Conservation (phyloP, 495 filamentous ascomycete genomes). For the Clavariopsis aquatica region DNA sequence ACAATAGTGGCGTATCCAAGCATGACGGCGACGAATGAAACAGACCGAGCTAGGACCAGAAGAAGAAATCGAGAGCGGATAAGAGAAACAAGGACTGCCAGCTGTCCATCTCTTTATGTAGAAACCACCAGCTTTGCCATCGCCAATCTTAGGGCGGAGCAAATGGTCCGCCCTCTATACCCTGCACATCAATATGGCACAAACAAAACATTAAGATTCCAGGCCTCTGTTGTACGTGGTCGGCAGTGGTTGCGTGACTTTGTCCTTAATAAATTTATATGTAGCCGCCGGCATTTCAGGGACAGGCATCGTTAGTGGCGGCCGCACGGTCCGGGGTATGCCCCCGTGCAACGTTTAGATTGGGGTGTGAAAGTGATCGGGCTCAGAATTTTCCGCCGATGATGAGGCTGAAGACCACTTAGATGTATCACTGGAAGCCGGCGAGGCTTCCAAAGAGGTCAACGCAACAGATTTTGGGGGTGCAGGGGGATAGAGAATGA, state of each 20-base stretch:
- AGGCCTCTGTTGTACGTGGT: background rate
- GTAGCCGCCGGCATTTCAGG: conserved; percentile 34
- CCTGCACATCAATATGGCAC: conserved; percentile 12
- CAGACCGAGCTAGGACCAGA: background rate
- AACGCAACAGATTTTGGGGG: background rate
- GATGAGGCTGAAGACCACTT: background rate
- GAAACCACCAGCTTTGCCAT: background rate
- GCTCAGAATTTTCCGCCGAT: background rate
- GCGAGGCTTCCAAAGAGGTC: background rate
- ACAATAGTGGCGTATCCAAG: conserved; percentile 23
- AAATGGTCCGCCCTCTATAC: conserved; percentile 10
- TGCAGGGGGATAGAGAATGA: background rate
- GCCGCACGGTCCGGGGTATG: conserved; percentile 30
- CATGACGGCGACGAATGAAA: conserved; percentile 17
- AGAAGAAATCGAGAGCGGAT: background rate
- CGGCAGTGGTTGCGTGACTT: conserved; percentile 28
- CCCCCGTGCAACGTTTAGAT: background rate
- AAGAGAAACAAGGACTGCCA: background rate
- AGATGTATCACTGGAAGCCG: background rate
- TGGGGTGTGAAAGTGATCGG: background rate
- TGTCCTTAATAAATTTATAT: conserved; percentile 35
- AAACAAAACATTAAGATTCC: conserved; percentile 18
- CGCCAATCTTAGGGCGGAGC: conserved; percentile 4
- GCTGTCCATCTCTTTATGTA: conserved; percentile 10
- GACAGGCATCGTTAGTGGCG: conserved; percentile 25